phyloP scores from a whole-genome alignment of 306 rosid species.

The Delonix regia region DNA sequence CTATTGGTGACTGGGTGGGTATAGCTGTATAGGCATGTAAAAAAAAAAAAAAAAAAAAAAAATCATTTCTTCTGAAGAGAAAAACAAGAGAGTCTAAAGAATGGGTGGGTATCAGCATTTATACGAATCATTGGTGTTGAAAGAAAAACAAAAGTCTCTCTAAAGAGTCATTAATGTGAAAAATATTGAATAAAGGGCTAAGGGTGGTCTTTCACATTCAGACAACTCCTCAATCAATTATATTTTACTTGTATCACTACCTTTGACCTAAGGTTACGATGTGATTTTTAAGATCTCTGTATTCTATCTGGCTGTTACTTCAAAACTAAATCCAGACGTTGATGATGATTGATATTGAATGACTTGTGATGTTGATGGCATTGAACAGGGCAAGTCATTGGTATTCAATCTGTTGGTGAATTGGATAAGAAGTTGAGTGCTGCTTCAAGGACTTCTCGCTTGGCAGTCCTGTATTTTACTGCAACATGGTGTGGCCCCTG shows the following conservation, averaged over 20 bases:
- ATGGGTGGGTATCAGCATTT: neutral
- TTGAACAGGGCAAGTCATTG: slow-evolving; percentile 68
- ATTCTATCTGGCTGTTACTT: neutral
- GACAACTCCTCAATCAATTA: neutral
- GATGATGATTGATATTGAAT: slow-evolving; percentile 28
- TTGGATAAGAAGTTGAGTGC: slow-evolving; percentile 63
- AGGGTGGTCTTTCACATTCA: neutral
- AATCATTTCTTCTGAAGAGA: neutral
- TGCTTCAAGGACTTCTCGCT: slow-evolving; percentile 71
- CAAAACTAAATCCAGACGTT: slow-evolving; percentile 1
- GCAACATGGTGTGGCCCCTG: slow-evolving; percentile 97
- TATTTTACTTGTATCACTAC: neutral
- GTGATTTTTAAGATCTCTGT: slow-evolving; percentile 17
- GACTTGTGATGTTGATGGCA: slow-evolving; percentile 4
- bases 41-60: too few relatives aligned
- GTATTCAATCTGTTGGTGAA: slow-evolving; percentile 63
- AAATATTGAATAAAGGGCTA: neutral
- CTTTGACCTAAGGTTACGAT: neutral
- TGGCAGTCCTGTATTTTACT: slow-evolving; percentile 79
- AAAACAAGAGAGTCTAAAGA: neutral
- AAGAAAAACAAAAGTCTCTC: neutral
- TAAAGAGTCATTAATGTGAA: neutral
- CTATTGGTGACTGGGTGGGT: neutral
- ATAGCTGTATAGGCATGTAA: neutral
- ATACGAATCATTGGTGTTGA: neutral